Conservation (phyloP, 2,329 filamentous ascomycete genomes). For the Pseudofabraea citricarpa region DNA sequence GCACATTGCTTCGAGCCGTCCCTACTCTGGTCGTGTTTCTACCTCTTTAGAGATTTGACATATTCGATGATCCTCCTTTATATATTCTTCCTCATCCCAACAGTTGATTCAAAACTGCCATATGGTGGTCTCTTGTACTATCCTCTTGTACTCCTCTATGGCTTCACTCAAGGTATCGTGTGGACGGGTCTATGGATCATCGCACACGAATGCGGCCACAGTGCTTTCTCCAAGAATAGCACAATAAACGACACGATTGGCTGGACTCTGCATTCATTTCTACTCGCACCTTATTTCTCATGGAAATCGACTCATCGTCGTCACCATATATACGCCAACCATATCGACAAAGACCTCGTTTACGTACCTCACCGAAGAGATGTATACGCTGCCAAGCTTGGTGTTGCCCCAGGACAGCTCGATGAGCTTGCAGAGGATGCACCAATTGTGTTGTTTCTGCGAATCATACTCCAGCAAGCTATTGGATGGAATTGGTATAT, state of each 20-base stretch:
- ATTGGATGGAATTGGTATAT: slow-evolving; percentile 90
- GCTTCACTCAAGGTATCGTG: slow-evolving; percentile 57
- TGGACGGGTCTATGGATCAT: slow-evolving; percentile 76
- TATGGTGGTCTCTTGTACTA: slow-evolving; percentile 23
- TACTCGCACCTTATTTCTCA: slow-evolving; percentile 93
- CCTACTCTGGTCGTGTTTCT: slow-evolving; percentile 43
- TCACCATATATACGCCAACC: slow-evolving; percentile 96
- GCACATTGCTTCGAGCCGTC: slow-evolving; percentile 55
- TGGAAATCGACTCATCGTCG: slow-evolving; percentile 98
- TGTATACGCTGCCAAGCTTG: slow-evolving; percentile 67
- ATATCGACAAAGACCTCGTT: slow-evolving; percentile 96
- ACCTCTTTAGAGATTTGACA: slow-evolving; percentile 48
- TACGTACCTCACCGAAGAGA: slow-evolving; percentile 85
- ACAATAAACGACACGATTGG: slow-evolving; percentile 83
- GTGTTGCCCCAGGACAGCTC: slow-evolving; percentile 70
- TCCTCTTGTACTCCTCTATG: slow-evolving; percentile 51
- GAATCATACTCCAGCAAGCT: slow-evolving; percentile 77
- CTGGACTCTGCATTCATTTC: slow-evolving; percentile 79
- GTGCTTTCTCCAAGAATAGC: slow-evolving; percentile 85
- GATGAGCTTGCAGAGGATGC: slow-evolving; percentile 88
- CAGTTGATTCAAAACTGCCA: background rate
- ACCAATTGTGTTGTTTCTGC: slow-evolving; percentile 68
- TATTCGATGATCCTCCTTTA: slow-evolving; percentile 35
- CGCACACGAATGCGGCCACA: slow-evolving; percentile 94
- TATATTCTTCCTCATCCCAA: slow-evolving; percentile 27